Conservation (phyloP, 768 basidiomycete genomes). For the Suillus weaverae region DNA sequence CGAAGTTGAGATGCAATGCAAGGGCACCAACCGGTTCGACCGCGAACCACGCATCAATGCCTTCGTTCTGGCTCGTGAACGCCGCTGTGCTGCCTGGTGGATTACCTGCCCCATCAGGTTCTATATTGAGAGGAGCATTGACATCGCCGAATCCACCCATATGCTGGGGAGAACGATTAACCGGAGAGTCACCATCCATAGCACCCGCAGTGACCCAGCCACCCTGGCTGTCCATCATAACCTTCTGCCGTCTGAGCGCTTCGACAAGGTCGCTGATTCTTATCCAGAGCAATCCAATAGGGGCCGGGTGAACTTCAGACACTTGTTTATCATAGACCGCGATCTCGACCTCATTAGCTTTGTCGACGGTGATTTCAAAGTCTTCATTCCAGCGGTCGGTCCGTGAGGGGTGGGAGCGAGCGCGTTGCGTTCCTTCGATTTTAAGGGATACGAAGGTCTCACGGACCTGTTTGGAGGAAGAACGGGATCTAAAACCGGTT, state of each 20-base stretch:
- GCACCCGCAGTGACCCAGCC: constrained; percentile 96
- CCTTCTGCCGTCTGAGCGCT: constrained; percentile 88
- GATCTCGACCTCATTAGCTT: constrained; percentile 97
- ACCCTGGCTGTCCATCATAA: constrained; percentile 82
- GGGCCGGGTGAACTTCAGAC: constrained; percentile 76
- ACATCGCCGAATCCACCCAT: constrained; percentile 48
- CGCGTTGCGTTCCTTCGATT: constrained; percentile 92
- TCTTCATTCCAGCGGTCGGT: constrained; percentile 98
- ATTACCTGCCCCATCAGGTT: constrained; percentile 29
- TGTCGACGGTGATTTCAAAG: constrained; percentile 94
- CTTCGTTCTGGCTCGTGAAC: constrained; percentile 50
- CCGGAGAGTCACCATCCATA: constrained; percentile 64
- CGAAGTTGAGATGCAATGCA: constrained; percentile 84
- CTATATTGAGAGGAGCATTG: constrained; percentile 41
- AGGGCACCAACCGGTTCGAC: constrained; percentile 98
- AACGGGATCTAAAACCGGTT: constrained; percentile 59
- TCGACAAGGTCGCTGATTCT: constrained; percentile 93
- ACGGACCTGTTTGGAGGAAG: constrained; percentile 70
- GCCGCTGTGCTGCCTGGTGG: constrained; percentile 31
- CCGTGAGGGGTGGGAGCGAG: constrained; percentile 87
- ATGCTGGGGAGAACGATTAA: constrained; percentile 49
- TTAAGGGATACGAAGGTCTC: constrained; percentile 95
- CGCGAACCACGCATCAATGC: constrained; percentile 95
- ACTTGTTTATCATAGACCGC: constrained; percentile 92
- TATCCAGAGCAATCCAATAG: constrained; percentile 95